Evolutionary conservation across 164 flowering plant genomes (phyloP), one percentile per base, ranked within the genome.

Genomic region (Vitis labrusca): DNA sequence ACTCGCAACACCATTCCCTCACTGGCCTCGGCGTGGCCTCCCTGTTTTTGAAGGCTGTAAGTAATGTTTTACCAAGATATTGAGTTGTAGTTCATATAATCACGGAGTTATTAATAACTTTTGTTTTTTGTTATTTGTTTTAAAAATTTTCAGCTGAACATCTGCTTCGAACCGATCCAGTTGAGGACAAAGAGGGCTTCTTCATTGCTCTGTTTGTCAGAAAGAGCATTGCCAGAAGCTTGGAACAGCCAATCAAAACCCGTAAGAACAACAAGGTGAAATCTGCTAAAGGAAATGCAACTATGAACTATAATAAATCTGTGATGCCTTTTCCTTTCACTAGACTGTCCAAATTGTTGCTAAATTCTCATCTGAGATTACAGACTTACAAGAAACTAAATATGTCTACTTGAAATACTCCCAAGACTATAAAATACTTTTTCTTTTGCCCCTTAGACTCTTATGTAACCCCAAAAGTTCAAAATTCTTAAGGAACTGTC

Each of bases 1-100:
- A 48, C 85, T 95, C 17, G 84, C 68, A 27, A 80, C 91, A 10
- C 85, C 88, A 11, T 87, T 93, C 51, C 97, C 99, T 15, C 68
- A 72, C 37, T 95, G 98, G 97, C 85, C 81, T 62, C 89, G 93
- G 23, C 98, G 99, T 53, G 99, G 99, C 48, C 89, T 90, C 48
- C 99, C 97, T 11, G 88, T 88, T 44, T 73, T 95, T 63, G 87
- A 82, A 66, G 97, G 97, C 73, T 79, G 98, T 93, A 77, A 92
- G 92, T 85, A 48, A 61, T 58, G 17, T 16, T 11, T 17, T 19
- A 7, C 10, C n/a, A 1, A 5, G 0, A 27, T 55, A 7, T 63
- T 29, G 10, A 16, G 2, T 19, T 19, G 2, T 30, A 54, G 32
- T 14, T 2, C 7, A 19, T 48, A 37, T n/a, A n/a, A 37, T n/a